Conservation (phyloP, 192 early-diverging fungal genomes). For the Backusella liffmaniae region DNA sequence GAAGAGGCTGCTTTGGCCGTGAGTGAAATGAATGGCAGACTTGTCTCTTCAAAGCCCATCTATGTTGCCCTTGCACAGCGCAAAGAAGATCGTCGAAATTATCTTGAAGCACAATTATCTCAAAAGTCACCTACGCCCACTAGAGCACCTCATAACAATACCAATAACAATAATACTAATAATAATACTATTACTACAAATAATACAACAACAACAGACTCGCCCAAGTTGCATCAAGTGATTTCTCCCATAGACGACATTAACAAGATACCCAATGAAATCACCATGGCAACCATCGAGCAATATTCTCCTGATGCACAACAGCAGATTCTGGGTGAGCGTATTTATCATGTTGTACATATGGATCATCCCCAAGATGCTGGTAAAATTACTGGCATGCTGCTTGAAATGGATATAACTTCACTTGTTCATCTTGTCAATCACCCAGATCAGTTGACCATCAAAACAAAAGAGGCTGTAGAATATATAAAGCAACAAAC, state of each 20-base stretch:
- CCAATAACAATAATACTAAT: background rate
- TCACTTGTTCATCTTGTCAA: slow-evolving; percentile 77
- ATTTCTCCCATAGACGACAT: background rate
- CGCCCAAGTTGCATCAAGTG: background rate
- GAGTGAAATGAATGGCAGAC: slow-evolving; percentile 86
- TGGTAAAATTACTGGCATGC: slow-evolving; percentile 91
- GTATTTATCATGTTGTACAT: slow-evolving; percentile 12
- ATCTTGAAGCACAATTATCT: slow-evolving; percentile 70
- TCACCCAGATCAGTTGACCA: slow-evolving; percentile 56
- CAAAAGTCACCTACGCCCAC: background rate
- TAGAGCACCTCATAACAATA: background rate
- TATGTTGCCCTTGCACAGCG: slow-evolving; percentile 90
- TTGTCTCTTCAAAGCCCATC: slow-evolving; percentile 77
- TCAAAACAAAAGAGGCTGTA: slow-evolving; percentile 77
- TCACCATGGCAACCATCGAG: background rate
- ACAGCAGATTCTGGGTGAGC: slow-evolving; percentile 14
- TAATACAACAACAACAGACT: background rate
- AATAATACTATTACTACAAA: background rate
- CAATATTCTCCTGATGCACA: background rate
- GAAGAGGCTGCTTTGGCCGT: slow-evolving; percentile 91
- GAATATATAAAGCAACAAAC: slow-evolving; percentile 15
- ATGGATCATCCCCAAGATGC: slow-evolving; percentile 49
- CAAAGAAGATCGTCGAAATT: slow-evolving; percentile 81
- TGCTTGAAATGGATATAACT: slow-evolving; percentile 85
- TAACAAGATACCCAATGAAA: background rate